Base-by-base conservation (phyloP, 225 moss, liverwort and hornwort species). In the Sphagnum tenellum region DNA sequence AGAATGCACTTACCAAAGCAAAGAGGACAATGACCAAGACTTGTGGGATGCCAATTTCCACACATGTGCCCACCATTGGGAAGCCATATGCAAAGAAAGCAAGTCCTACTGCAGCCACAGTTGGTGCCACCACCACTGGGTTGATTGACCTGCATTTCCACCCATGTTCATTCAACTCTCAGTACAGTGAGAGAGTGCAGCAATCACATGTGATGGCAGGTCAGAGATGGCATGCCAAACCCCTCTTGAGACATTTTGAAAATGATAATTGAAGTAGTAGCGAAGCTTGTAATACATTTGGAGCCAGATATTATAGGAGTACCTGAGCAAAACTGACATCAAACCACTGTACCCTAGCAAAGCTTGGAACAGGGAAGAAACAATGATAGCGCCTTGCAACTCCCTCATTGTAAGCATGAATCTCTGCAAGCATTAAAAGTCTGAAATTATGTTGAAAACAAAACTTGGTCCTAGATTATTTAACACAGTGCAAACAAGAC, bases 71-170 rank as follows among this genome's bases (percentile, higher is more conserved):
- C 9, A 96, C 86, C 0, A 89, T 86, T 11, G 95, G 85, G 56
- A 96, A 96, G 12, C 86, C 92, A 52, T 92, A 96, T 3, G 89
- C 85, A 56, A 85, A 92, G 74, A 96, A 96, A 8, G 92, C 88
- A 1, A 96, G 75, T 12, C 95, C 95, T 11, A 96, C 92, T 5
- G 92, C 92, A 55, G 95, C 82, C 44, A 92, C 79, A 29, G 89
- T 96, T 7, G 95, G 95, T 51, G 95, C 92, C 47, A 92, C 95
- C 4, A 96, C 92, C 10, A 96, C 95, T 45, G 95, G 95, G 47
- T 96, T 96, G 78, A 96, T 87, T 58, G 72, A 76, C 74, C 92
- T 96, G 85, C 76, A 75, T 52, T 9, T 52, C 52, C 52, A 52
- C 9, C 52, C 52, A 52, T 52, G 9, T 29, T 29, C 29, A 29